Evolutionary conservation across 371 early-diverging fungal genomes (phyloP).

Genomic region (Gilbertella persicaria): DNA sequence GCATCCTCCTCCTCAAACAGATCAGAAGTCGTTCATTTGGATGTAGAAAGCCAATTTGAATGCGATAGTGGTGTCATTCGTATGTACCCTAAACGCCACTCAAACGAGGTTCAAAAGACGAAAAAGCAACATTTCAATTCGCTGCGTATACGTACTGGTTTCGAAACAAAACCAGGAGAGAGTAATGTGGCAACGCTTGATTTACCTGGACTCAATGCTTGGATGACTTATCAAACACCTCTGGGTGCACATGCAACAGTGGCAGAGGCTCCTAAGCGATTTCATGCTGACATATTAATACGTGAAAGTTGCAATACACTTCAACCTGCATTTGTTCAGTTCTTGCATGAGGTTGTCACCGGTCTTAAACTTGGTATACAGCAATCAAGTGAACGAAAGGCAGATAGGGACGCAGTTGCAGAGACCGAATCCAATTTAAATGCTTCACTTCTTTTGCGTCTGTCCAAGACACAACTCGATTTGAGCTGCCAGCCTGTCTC

Average conservation of each 20-base stretch:
- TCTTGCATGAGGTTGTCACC: constrained; percentile 67
- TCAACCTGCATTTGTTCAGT: constrained; percentile 76
- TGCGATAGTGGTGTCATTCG: constrained; percentile 50
- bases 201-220: constrained; percentile 70
- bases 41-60: constrained; percentile 42
- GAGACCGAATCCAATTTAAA: constrained; percentile 31
- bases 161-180: constrained; percentile 25
- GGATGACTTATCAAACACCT: constrained; percentile 63
- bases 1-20: constrained; percentile 8
- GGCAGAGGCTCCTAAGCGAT: constrained; percentile 40
- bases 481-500: constrained; percentile 79
- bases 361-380: constrained; percentile 71
- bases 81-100: constrained; percentile 57
- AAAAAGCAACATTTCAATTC: constrained; percentile 19
- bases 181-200: constrained; percentile 60
- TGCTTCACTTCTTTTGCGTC: constrained; percentile 51
- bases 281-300: constrained; percentile 72
- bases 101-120: constrained; percentile 15
- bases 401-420: constrained; percentile 14
- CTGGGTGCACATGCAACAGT: constrained; percentile 53
- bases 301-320: constrained; percentile 77
- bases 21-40: constrained; percentile 31
- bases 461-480: constrained; percentile 70
- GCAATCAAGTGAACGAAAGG: constrained; percentile 48
- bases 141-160: constrained; percentile 14